These are phyloP conservation scores for Penicillium daleae DNA, from an alignment of 495 filamentous ascomycete species.

Conservation along the genomic window DNA sequence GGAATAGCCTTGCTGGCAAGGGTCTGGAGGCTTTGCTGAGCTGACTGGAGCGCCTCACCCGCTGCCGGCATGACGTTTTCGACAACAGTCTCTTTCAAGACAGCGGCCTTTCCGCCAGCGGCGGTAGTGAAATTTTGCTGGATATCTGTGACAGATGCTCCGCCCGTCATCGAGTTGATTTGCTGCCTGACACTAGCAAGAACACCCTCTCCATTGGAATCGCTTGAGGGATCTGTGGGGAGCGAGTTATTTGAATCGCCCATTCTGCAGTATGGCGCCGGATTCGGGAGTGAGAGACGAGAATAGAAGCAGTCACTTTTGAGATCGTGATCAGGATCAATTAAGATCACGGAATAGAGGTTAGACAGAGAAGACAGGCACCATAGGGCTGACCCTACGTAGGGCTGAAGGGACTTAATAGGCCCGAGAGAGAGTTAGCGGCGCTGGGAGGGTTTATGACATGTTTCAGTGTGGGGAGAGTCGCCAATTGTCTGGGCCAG, in stretches of 20 bases:
- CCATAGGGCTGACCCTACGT: slow-evolving; percentile 20
- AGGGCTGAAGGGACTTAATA: slow-evolving; percentile 24
- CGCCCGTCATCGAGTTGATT: slow-evolving; percentile 1
- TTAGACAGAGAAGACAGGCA: slow-evolving; percentile 1
- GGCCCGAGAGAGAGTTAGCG: neutral
- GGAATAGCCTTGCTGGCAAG: neutral
- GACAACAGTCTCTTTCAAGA: slow-evolving; percentile 14
- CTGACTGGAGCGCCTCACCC: slow-evolving; percentile 9
- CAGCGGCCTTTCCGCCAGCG: slow-evolving; percentile 5
- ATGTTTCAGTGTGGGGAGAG: slow-evolving; percentile 2
- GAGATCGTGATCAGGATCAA: neutral
- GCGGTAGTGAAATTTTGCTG: slow-evolving; percentile 8
- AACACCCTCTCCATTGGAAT: slow-evolving; percentile 2
- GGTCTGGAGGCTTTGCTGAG: neutral
- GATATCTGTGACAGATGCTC: slow-evolving; percentile 10
- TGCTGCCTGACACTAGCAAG: slow-evolving; percentile 14
- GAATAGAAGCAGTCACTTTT: neutral
- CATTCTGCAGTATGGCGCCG: neutral
- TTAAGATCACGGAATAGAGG: neutral
- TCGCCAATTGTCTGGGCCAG: slow-evolving; percentile 3
- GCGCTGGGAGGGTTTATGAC: slow-evolving; percentile 18
- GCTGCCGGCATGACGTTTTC: slow-evolving; percentile 11
- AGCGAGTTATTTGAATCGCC: slow-evolving; percentile 1
- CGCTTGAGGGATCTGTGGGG: neutral
- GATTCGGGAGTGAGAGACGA: neutral